phyloP scores from a whole-genome alignment of 768 basidiomycete species.

The Postia placenta region DNA sequence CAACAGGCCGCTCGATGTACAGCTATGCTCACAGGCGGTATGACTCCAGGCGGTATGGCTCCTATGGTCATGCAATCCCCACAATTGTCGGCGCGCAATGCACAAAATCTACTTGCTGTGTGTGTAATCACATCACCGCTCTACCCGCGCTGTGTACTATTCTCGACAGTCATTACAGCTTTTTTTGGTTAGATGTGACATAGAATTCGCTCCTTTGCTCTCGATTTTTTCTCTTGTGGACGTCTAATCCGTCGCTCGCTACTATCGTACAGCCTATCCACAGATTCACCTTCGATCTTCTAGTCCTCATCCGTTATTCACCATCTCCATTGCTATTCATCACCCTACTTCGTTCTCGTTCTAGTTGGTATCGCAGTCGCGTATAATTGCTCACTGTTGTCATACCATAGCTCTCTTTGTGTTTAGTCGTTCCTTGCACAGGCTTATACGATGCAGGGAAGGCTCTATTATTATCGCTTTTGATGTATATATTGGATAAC shows the following conservation, averaged over 20 bases:
- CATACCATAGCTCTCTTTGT: conserved; percentile 2
- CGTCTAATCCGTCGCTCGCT: background rate
- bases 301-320: background rate
- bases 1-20: too few relatives aligned
- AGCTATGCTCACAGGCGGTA: background rate
- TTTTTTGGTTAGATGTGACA: background rate
- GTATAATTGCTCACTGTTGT: conserved; percentile 5
- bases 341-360: conserved; percentile 1
- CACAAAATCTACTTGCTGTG: background rate
- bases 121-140: conserved; percentile 2
- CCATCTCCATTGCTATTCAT: background rate
- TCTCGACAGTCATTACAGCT: background rate
- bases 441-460: background rate
- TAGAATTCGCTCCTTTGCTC: conserved; percentile 4
- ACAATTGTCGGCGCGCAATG: background rate
- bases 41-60: background rate
- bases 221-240: background rate
- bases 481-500: conserved; percentile 3
- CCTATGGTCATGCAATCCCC: conserved; percentile 1
- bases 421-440: background rate
- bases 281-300: background rate
- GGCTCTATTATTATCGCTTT: conserved; percentile 4
- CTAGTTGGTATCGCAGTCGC: conserved; percentile 5
- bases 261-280: conserved; percentile 1
- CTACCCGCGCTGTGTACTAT: background rate